These are phyloP conservation scores for Wickerhamomyces bovis DNA, from an alignment of 805 yeast genomes.

Conservation along the genomic window DNA sequence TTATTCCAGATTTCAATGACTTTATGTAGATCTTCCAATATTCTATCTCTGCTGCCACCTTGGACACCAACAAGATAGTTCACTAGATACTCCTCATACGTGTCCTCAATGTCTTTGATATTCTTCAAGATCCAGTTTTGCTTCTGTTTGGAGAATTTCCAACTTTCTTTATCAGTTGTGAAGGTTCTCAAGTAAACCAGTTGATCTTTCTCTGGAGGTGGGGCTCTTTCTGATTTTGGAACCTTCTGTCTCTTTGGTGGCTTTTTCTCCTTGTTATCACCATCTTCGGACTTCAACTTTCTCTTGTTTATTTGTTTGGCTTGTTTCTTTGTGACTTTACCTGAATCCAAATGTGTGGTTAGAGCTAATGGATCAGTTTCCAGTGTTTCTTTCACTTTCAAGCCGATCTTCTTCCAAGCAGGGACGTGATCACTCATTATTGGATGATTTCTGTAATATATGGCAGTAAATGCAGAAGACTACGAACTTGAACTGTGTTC, in stretches of 20 bases:
- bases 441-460: not conserved
- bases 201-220: conserved; percentile 78
- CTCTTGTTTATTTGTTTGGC: conserved; percentile 33
- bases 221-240: conserved; percentile 59
- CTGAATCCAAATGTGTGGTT: conserved; percentile 39
- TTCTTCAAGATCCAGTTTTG: conserved; percentile 80
- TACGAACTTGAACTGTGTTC: not conserved
- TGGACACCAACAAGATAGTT: conserved; percentile 55
- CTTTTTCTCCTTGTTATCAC: conserved; percentile 32
- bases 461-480: not conserved
- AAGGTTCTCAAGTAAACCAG: conserved; percentile 57
- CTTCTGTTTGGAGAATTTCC: conserved; percentile 85
- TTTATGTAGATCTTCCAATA: conserved; percentile 41
- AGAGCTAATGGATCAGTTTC: conserved; percentile 40
- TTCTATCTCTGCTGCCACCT: conserved; percentile 62
- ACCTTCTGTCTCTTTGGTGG: conserved; percentile 65
- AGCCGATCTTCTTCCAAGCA: conserved; percentile 79
- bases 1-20: conserved; percentile 54
- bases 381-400: conserved; percentile 46
- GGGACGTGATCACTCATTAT: conserved; percentile 39
- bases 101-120: conserved; percentile 43
- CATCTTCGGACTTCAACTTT: conserved; percentile 11
- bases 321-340: conserved; percentile 35
- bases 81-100: conserved; percentile 45
- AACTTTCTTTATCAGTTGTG: conserved; percentile 46